Evolutionary conservation across 2,329 filamentous ascomycete genomes (phyloP).

Genomic region (Alternaria alternata): DNA sequence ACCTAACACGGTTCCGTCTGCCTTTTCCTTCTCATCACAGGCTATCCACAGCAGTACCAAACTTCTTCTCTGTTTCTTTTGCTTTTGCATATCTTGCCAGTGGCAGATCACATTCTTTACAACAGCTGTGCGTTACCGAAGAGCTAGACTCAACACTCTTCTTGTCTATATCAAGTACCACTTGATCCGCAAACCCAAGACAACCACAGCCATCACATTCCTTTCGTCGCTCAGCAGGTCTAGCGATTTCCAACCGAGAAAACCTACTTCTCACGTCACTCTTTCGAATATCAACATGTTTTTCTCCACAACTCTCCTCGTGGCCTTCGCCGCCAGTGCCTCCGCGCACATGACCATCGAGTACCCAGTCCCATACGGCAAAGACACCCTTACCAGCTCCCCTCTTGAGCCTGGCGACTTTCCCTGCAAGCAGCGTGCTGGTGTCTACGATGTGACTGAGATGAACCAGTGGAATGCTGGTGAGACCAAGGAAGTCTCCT

Average conservation of each 20-base stretch:
- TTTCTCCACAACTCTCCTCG: conserved; percentile 60
- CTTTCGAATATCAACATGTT: conserved; percentile 53
- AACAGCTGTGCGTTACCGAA: conserved; percentile 27
- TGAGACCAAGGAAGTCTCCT: too few species aligned
- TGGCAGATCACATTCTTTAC: conserved; percentile 49
- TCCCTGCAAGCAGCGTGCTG: conserved; percentile 76
- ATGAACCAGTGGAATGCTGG: conserved; percentile 63
- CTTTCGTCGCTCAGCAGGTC: conserved; percentile 49
- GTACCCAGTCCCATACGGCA: conserved; percentile 69
- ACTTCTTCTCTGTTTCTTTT: conserved; percentile 32
- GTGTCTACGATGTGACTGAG: conserved; percentile 61
- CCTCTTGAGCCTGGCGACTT: conserved; percentile 74
- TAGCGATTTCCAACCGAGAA: conserved; percentile 43
- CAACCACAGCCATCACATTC: conserved; percentile 22
- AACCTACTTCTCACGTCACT: conserved; percentile 26
- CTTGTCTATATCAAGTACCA: conserved; percentile 8
- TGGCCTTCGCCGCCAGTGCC: conserved; percentile 65
- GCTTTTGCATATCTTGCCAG: conserved; percentile 41
- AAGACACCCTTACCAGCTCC: conserved; percentile 63
- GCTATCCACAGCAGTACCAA: conserved; percentile 35
- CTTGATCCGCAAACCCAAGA: conserved; percentile 5
- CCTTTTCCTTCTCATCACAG: conserved; percentile 32
- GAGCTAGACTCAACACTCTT: conserved; percentile 34
- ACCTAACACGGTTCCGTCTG: conserved; percentile 19
- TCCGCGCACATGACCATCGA: conserved; percentile 73